Conservation (phyloP, 805 yeast genomes). For the Yarrowia phangngaensis region DNA sequence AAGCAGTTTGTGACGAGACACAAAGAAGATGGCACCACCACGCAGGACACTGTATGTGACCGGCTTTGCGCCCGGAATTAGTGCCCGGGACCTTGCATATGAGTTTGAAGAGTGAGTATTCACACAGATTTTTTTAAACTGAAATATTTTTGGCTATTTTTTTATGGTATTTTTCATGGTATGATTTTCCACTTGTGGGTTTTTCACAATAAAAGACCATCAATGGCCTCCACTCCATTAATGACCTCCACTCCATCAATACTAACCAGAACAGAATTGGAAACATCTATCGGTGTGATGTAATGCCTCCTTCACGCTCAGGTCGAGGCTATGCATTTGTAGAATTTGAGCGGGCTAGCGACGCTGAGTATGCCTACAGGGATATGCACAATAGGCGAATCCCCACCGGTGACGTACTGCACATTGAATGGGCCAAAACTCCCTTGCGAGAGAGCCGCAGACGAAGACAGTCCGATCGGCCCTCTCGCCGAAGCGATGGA, state of each 20-base stretch:
- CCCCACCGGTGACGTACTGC: constrained; percentile 34
- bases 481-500: neutral
- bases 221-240: constrained; percentile 1
- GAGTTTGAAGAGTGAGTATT: constrained; percentile 37
- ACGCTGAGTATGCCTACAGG: constrained; percentile 39
- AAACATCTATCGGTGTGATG: constrained; percentile 36
- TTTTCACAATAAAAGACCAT: too few species aligned
- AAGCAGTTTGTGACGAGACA: too few species aligned
- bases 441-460: constrained; percentile 18
- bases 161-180: constrained; percentile 4
- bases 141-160: neutral
- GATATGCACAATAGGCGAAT: constrained; percentile 36
- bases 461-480: neutral
- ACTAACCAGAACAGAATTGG: constrained; percentile 32
- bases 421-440: constrained; percentile 32
- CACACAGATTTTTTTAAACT: neutral
- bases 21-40: neutral
- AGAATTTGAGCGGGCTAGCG: constrained; percentile 37
- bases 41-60: constrained; percentile 33
- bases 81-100: constrained; percentile 38
- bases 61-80: constrained; percentile 34
- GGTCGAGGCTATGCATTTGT: constrained; percentile 36
- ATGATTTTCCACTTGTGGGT: neutral
- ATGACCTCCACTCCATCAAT: constrained; percentile 23
- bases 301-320: constrained; percentile 35